Percentiles rank a stretch among this genome's conserved stretches.
These are phyloP conservation scores for Podosphaera xanthii DNA, from an alignment of 2,329 filamentous ascomycete species.

Conservation along the genomic window DNA sequence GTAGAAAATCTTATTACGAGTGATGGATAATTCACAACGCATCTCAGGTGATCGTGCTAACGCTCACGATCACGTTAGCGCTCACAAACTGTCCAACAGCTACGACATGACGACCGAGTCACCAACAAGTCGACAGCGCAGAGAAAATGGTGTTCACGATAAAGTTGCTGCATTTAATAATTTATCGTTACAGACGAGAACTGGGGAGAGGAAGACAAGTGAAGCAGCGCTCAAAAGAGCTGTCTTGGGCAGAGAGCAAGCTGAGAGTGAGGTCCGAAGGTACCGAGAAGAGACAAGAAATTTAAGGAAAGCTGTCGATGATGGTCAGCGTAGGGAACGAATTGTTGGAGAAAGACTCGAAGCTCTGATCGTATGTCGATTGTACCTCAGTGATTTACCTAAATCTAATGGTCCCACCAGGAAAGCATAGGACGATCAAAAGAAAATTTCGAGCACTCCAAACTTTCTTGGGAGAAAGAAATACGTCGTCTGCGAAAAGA, in stretches of 20 bases:
- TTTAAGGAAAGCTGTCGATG: slow-evolving; percentile 35
- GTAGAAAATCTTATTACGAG: too few species aligned
- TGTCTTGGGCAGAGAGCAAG: slow-evolving; percentile 46
- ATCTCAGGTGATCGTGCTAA: too few species aligned
- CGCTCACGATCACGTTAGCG: slow-evolving; percentile 39
- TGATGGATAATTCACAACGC: too few species aligned
- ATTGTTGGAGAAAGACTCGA: slow-evolving; percentile 44
- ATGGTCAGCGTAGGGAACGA: slow-evolving; percentile 41
- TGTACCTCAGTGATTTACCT: neutral
- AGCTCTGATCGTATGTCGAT: slow-evolving; percentile 38
- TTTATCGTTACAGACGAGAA: slow-evolving; percentile 31
- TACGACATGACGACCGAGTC: slow-evolving; percentile 5
- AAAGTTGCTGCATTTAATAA: slow-evolving; percentile 53
- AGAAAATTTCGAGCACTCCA: slow-evolving; percentile 42
- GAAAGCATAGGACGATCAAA: slow-evolving; percentile 49
- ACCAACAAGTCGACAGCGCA: slow-evolving; percentile 14
- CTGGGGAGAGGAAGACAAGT: slow-evolving; percentile 38
- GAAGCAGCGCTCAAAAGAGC: slow-evolving; percentile 43
- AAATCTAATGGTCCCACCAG: slow-evolving; percentile 19
- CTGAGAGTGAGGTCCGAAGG: slow-evolving; percentile 42
- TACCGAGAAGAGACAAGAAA: slow-evolving; percentile 35
- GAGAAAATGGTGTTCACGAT: slow-evolving; percentile 39
- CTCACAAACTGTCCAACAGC: slow-evolving; percentile 16
- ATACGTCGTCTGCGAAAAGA: slow-evolving; percentile 47
- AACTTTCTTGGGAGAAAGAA: slow-evolving; percentile 51